Base-by-base conservation (phyloP, 345 rosid species). In the Eucalyptus coolabah region DNA sequence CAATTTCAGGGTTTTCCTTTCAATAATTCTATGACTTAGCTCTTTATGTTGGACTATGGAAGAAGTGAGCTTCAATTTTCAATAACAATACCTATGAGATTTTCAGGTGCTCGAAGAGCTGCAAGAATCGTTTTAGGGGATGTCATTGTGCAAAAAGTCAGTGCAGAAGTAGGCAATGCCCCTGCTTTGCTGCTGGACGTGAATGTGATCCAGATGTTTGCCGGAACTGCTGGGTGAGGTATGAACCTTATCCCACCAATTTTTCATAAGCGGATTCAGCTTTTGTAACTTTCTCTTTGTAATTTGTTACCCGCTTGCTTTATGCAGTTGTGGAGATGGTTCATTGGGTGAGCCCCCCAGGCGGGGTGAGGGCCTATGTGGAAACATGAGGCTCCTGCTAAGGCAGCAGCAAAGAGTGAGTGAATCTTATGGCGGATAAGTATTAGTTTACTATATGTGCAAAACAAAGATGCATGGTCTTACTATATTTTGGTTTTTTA, bases 171-270 rank as follows among this genome's bases (percentile, higher is more conserved):
- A 92, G 99, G 89, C 99, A 97, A 89, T 98, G 99, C 90, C 99
- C 99, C 24, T 98, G 99, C 93, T 98, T 97, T 95, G 99, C 99
- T 89, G 99, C 99, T 89, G 99, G 97, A 24, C 97, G 99, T 83
- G 99, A 98, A 94, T 98, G 99, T 90, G 99, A 98, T 92, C 99
- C 99, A 12, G 99, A 98, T 93, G 99, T 98, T 92, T 98, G 99
- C 93, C 94, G 98, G 89, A 98, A 89, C 89, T 98, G 99, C 93
- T 93, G 92, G 95, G 93, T 95, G 87, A 93, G 99, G 99, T 98
- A 93, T 85, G 50, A 8, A 88, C 49, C n/a, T 47, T 19, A 24
- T 45, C 51, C 47, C 85, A 26, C 50, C 23, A 23, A 17, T 34
- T 49, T 65, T 88, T 88, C 23, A 19, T 50, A 16, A 77, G 47